Evolutionary conservation across 495 filamentous ascomycete species (phyloP), one percentile per base, ranked within the genome.

Genomic region (Niebla homalea): DNA sequence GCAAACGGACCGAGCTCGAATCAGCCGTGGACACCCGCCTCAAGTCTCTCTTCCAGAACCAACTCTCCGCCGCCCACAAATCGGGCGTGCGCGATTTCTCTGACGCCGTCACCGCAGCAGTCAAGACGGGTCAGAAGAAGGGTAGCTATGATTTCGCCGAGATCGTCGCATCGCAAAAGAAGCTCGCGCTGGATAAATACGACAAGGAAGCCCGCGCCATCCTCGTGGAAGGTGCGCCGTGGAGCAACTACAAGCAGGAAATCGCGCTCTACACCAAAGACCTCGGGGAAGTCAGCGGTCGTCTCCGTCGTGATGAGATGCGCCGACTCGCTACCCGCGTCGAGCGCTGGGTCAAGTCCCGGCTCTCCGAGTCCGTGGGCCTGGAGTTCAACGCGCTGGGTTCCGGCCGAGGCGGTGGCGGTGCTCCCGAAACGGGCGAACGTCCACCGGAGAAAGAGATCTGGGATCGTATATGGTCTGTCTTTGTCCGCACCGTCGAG

Each of bases 331-430:
- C 92, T 1, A 87, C 77, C 16, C 77, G 92, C 14, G 81, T 95
- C 25, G 92, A 98, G 68, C 78, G 89, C 42, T 94, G 87, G 84
- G 92, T 98, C 49, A 80, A 81, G 57, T 85, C 85, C 52, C 80
- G 89, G 19, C 73, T 98, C 8, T 79, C 78, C 25, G 93, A 98
- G 61, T 85, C 84, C 20, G 76, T 98, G 20, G 87, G 89, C 25
- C 67, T 96, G 20, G 90, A 96, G 61, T 96, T 98, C 72, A 96
- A 94, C 62, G 87, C 84, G 46, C 78, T 98, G 23, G 89, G 89
- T 1, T 88, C 85, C 38, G 89, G 88, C 5, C 77, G 88, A 52
- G 86, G 76, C 46, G 89, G 87, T 4, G 73, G 77, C 32, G 85
- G 83, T 43, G 87, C 85, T 3, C 86, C 89, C 2, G 89, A 87